Evolutionary conservation across 805 yeast genomes (phyloP), one percentile per base, ranked within the genome.

Genomic region (Middelhovenomyces tepae): DNA sequence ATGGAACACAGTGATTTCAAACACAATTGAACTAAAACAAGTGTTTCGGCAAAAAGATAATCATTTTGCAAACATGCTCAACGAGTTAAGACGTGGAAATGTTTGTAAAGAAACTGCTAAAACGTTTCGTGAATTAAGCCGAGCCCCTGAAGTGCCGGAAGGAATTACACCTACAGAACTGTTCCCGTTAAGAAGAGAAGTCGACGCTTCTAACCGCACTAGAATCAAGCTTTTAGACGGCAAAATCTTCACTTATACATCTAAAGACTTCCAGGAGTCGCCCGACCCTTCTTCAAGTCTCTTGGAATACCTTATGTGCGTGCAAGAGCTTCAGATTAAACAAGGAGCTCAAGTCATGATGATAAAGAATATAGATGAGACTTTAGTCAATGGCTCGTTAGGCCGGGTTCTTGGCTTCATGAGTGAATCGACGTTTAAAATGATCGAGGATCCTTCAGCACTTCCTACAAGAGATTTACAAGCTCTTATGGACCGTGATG

Each of bases 341-440:
- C 76, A 73, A 35, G 85, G 84, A 22, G 93, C 95, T 0, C 98
- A 91, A 56, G 96, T 91, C 1, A 87, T 91, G 95, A 75, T 84
- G 67, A 59, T 91, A 44, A 84, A 82, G 47, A 91, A 91, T 53
- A 66, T 71, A 18, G 87, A 83, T 43, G 79, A 74, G 7, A 59
- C 65, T 2, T 61, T 91, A 23, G 97, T 91, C 25, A 91, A 91
- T 58, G 98, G 99, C 2, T 73, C 95, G 0, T 62, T 89, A 23
- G 99, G 99, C 0, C 73, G 67, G 23, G 78, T 91, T 1, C 45
- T 73, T 5, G 75, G 69, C 11, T 77, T 80, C 43, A 56, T 69
- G 51, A 44, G 50, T 20, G 56, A 52, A 14, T 31, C 45, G 2
- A 35, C 52, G 6, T 48, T 42, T 32, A 31, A 30, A 13, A 21